Evolutionary conservation across 805 yeast genomes (phyloP).

Genomic region (Candida ascalaphidarum): DNA sequence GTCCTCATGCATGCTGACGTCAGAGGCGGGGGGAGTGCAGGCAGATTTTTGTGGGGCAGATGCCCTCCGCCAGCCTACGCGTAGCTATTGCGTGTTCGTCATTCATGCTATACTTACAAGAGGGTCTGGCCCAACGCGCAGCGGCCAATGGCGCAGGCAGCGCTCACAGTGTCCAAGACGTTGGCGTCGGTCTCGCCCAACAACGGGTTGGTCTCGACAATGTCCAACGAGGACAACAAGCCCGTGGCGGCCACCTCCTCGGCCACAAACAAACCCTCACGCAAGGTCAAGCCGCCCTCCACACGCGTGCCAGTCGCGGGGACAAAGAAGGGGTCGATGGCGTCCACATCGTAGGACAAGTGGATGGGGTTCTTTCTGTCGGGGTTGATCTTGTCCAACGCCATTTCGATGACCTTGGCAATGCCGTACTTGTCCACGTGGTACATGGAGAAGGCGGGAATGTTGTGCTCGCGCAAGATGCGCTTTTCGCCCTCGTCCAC

Average conservation of each 20-base stretch:
- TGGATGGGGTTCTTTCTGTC: conserved; percentile 65
- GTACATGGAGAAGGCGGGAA: conserved; percentile 89
- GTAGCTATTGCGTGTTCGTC: too few relatives aligned
- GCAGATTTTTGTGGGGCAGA: too few relatives aligned
- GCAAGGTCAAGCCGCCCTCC: conserved; percentile 86
- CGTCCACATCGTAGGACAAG: conserved; percentile 92
- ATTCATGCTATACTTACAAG: too few relatives aligned
- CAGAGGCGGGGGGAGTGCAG: too few relatives aligned
- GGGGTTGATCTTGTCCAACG: conserved; percentile 71
- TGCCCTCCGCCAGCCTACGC: too few relatives aligned
- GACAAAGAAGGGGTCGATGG: conserved; percentile 87
- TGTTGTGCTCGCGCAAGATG: conserved; percentile 60
- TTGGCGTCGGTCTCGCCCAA: conserved; percentile 73
- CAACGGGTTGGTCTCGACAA: conserved; percentile 90
- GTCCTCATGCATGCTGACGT: too few relatives aligned
- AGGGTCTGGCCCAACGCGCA: conserved; percentile 94
- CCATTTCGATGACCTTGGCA: conserved; percentile 86
- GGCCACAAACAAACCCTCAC: conserved; percentile 89
- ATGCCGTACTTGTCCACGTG: conserved; percentile 94
- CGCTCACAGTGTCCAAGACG: conserved; percentile 74
- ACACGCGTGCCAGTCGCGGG: conserved; percentile 99
- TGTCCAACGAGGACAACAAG: conserved; percentile 77
- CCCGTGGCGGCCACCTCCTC: conserved; percentile 91
- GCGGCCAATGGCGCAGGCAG: conserved; percentile 85
- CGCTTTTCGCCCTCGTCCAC: conserved; percentile 81